Percentiles rank a stretch among this genome's conserved stretches.
phyloP scores from a whole-genome alignment of 2,329 filamentous ascomycete genomes.

The Kalmusia sp. region DNA sequence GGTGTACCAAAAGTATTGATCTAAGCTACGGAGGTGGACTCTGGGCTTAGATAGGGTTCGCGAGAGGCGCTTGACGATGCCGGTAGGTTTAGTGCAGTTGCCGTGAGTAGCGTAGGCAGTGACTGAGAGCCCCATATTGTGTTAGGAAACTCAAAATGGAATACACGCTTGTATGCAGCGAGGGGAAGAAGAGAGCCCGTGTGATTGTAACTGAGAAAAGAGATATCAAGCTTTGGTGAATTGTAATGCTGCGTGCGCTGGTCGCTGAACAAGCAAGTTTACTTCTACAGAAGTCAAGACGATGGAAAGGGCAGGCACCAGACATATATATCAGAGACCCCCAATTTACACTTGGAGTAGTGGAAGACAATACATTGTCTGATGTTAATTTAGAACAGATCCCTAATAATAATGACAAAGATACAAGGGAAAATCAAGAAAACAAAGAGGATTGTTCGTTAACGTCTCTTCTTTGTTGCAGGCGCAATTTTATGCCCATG shows the following conservation, averaged over 20 bases:
- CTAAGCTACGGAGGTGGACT: background rate
- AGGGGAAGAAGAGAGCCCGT: too few relatives aligned
- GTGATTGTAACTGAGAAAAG: too few relatives aligned
- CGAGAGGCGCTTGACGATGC: conserved; percentile 11
- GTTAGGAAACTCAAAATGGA: background rate
- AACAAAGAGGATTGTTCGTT: conserved; percentile 2
- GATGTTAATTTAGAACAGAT: conserved; percentile 2
- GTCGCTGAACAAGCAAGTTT: background rate
- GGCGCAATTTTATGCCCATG: conserved; percentile 8
- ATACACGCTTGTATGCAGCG: background rate
- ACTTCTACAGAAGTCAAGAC: background rate
- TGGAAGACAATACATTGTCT: conserved; percentile 3
- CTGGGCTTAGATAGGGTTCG: background rate
- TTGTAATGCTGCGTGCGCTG: too few relatives aligned
- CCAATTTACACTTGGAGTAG: background rate
- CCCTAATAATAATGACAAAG: conserved; percentile 6
- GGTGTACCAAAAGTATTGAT: conserved; percentile 18
- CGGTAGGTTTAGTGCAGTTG: conserved; percentile 1
- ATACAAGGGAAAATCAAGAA: background rate
- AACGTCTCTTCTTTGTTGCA: conserved; percentile 6
- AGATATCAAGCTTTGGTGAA: too few relatives aligned
- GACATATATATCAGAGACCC: background rate
- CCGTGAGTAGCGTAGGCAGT: background rate
- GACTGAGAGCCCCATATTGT: background rate
- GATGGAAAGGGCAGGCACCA: background rate